phyloP scores from a whole-genome alignment of 345 rosid genomes.

The Linum lewisii region DNA sequence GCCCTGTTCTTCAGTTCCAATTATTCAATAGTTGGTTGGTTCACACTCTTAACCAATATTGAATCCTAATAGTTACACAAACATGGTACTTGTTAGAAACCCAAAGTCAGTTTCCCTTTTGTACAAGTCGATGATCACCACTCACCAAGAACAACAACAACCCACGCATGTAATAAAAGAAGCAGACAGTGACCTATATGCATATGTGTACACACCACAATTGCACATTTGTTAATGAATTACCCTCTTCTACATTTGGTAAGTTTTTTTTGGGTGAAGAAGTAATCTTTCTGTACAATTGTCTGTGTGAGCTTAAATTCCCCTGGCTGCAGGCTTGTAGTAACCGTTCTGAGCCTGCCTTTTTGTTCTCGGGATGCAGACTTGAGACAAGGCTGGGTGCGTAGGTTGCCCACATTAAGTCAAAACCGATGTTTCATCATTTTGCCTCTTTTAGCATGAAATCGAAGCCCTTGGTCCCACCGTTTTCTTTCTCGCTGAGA shows the following conservation, averaged over 20 bases:
- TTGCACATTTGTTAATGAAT: background rate
- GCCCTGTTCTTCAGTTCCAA: background rate
- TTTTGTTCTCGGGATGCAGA: background rate
- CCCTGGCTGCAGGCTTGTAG: no score
- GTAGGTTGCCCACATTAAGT: constrained; percentile 13
- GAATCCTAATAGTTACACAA: background rate
- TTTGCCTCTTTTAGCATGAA: constrained; percentile 25
- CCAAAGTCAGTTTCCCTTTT: background rate
- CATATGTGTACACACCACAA: no score
- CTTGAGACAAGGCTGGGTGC: background rate
- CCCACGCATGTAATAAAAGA: background rate
- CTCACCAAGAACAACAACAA: background rate
- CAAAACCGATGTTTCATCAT: constrained; percentile 36
- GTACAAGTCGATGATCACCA: background rate
- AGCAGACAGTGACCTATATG: background rate
- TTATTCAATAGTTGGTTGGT: background rate
- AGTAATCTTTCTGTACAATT: no score
- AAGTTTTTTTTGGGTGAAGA: no score
- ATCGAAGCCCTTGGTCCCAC: background rate
- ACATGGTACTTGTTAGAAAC: background rate
- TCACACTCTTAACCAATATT: no score
- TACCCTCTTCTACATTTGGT: background rate
- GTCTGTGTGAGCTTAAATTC: no score
- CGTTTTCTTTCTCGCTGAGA: constrained; percentile 9
- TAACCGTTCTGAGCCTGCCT: background rate